These are phyloP conservation scores for Jasminum sambac DNA, from an alignment of 257 asterid genomes.

Conservation along the genomic window DNA sequence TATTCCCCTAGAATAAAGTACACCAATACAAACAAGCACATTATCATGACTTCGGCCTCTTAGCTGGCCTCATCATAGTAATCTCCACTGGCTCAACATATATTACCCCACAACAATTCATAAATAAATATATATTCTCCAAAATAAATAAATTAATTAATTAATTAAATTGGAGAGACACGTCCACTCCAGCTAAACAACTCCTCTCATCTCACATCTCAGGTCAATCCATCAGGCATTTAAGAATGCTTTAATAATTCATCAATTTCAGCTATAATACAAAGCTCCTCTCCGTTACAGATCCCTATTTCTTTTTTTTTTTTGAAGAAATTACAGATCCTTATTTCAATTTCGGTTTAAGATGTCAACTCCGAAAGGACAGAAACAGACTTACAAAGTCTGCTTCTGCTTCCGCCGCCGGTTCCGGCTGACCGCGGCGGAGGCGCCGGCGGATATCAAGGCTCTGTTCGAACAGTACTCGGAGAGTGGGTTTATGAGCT, in stretches of 20 bases:
- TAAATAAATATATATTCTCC: not conserved
- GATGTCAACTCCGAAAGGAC: conserved; percentile 46
- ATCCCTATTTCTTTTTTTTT: conserved; percentile 1
- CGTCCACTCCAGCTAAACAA: not conserved
- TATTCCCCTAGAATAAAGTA: not conserved
- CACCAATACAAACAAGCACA: not conserved
- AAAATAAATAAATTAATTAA: not conserved
- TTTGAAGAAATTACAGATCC: not conserved
- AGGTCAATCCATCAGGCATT: not conserved
- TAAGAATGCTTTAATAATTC: not conserved
- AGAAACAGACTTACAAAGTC: conserved; percentile 66
- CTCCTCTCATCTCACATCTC: too few relatives aligned
- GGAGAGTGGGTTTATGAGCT: conserved; percentile 50
- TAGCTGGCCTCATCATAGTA: not conserved
- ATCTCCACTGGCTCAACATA: not conserved
- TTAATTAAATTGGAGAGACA: too few relatives aligned
- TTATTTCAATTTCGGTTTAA: not conserved
- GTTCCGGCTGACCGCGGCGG: conserved; percentile 53
- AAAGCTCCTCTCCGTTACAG: not conserved
- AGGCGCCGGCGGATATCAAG: conserved; percentile 62
- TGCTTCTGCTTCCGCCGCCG: conserved; percentile 77
- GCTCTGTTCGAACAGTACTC: conserved; percentile 45
- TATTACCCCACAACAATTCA: not conserved
- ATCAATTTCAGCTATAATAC: not conserved
- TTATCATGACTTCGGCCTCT: not conserved